Conservation (phyloP, 2,329 filamentous ascomycete species). For the Cladosporium velox region DNA sequence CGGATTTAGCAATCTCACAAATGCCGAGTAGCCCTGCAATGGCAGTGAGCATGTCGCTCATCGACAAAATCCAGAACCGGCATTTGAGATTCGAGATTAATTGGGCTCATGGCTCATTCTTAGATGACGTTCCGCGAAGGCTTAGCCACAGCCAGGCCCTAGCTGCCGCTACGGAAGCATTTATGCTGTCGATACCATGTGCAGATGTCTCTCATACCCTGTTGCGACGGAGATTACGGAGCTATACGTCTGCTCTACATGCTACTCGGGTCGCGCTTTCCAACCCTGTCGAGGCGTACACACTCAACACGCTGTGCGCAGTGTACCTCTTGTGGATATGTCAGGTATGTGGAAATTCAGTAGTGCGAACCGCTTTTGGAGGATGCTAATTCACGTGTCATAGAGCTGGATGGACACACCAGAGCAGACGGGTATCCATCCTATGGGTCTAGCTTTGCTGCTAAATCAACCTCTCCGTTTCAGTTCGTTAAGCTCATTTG, state of each 20-base stretch:
- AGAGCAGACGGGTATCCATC: not conserved
- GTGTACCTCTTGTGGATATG: not conserved
- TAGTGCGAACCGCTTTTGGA: not conserved
- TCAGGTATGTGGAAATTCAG: not conserved
- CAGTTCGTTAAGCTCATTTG: not conserved
- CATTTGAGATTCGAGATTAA: constrained; percentile 1
- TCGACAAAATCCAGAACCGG: not conserved
- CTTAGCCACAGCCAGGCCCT: not conserved
- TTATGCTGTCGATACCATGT: constrained; percentile 4
- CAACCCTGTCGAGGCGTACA: not conserved
- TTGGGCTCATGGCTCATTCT: constrained; percentile 4
- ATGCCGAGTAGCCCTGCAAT: constrained; percentile 1
- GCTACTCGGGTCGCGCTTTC: not conserved
- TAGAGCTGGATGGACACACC: not conserved
- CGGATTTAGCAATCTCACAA: not conserved
- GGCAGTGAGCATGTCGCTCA: constrained; percentile 4
- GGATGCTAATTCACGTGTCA: not conserved
- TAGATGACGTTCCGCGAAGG: not conserved
- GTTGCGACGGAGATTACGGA: not conserved
- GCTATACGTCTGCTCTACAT: not conserved
- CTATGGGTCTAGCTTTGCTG: not conserved
- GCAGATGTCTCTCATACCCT: not conserved
- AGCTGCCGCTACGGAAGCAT: constrained; percentile 1
- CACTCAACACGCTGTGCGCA: not conserved
- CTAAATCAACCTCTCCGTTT: constrained; percentile 1